Evolutionary conservation across 495 filamentous ascomycete genomes (phyloP).

Genomic region (Daldinia grandis): DNA sequence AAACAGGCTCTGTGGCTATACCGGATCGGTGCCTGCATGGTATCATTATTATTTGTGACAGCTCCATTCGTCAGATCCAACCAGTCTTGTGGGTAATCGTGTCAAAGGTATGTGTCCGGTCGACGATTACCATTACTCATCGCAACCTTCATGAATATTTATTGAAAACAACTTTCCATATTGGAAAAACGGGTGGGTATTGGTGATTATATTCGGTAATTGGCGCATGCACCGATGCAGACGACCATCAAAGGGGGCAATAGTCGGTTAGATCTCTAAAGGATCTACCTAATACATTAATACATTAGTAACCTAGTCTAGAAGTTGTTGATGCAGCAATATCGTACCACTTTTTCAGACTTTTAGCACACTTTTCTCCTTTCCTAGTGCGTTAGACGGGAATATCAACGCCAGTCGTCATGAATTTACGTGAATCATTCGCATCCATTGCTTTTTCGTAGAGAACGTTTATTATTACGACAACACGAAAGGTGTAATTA

Average conservation of each 20-base stretch:
- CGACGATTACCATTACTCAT: constrained; percentile 9
- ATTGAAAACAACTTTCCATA: not conserved
- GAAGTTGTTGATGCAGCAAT: not conserved
- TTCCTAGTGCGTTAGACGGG: not conserved
- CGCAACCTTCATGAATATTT: not conserved
- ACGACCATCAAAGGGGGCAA: not conserved
- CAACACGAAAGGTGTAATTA: not conserved
- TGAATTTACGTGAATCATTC: not conserved
- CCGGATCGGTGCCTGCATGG: constrained; percentile 5
- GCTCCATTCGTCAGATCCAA: constrained; percentile 4
- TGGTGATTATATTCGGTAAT: not conserved
- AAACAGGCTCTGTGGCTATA: constrained; percentile 1
- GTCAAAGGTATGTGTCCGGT: not conserved
- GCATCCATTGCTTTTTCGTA: not conserved
- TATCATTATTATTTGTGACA: constrained; percentile 12
- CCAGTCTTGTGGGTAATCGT: constrained; percentile 7
- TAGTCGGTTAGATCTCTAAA: not conserved
- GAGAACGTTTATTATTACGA: not conserved
- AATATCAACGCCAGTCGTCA: not conserved
- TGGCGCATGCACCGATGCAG: not conserved
- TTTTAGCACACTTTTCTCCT: not conserved
- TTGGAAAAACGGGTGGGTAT: no score
- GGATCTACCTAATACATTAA: no score
- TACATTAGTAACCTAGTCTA: not conserved
- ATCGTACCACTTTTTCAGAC: not conserved